Evolutionary conservation across 805 yeast genomes (phyloP), one percentile per base, ranked within the genome.

Genomic region (Candida rishiriensis): DNA sequence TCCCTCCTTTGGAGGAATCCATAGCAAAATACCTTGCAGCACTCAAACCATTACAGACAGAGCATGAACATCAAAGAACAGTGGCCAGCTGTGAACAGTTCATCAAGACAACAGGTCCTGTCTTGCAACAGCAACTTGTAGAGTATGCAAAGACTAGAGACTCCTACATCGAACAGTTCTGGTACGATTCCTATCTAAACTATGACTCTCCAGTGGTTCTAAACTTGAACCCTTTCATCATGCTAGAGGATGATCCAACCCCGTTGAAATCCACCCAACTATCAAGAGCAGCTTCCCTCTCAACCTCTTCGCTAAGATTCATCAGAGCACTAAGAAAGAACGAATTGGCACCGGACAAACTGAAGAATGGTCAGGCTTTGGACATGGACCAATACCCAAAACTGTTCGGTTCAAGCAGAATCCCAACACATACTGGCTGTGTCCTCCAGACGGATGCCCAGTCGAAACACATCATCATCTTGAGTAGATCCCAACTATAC

Each of bases 381-480:
- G 88, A 91, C 66, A 89, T 89, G 97, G 91, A 88, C 60, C 97
- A 89, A 64, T 89, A 88, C 66, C 77, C 84, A 16, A 83, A 86
- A 63, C 69, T 89, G 47, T 89, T 89, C 68, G 97, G 96, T 2
- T 82, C 95, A 26, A 76, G 95, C 3, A 73, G 97, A 60, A 84
- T 89, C 49, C 96, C 97, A 38, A 83, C 93, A 1, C 72, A 75
- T 17, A 73, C 78, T 2, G 95, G 95, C 3, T 89, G 97, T 63
- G 79, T 85, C 44, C 80, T 89, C 81, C 96, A 88, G 64, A 77
- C 87, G 1, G 96, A 87, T 63, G 60, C 73, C 8, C 70, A 79
- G 10, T 81, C 93, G 1, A 85, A 81, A 56, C 97, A 89, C 63
- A 79, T 89, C 32, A 83, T 88, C 10, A 90, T 89, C 13, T 68